Evolutionary conservation across 192 early-diverging fungal genomes (phyloP).

Genomic region (Diversispora epigaea): DNA sequence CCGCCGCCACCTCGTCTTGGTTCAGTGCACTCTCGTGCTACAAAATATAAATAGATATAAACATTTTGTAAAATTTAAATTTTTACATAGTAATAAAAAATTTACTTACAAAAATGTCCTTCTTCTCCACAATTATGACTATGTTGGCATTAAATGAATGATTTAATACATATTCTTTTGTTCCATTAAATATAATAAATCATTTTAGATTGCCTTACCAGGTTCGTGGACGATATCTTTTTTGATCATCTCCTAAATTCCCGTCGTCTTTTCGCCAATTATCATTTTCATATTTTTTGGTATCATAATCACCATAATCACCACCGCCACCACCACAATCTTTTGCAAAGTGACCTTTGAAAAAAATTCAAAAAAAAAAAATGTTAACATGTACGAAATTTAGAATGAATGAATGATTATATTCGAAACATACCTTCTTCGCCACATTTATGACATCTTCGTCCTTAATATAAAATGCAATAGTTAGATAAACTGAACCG

Average conservation of each 20-base stretch:
- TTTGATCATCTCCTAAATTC: neutral
- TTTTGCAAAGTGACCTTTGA: neutral
- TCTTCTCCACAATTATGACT: neutral
- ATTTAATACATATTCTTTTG: neutral
- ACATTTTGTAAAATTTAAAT: neutral
- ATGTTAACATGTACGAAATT: too few species aligned
- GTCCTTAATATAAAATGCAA: neutral
- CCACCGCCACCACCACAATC: neutral
- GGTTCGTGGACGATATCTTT: neutral
- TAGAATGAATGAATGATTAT: too few species aligned
- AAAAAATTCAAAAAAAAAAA: too few species aligned
- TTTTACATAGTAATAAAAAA: too few species aligned
- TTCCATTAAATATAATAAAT: neutral
- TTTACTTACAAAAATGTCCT: neutral
- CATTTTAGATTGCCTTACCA: neutral
- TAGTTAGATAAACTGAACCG: neutral
- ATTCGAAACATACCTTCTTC: neutral
- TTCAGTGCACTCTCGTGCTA: neutral
- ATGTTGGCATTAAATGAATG: neutral
- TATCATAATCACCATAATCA: neutral
- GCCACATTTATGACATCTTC: slow-evolving; percentile 6
- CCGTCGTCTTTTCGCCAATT: neutral
- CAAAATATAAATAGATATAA: too few species aligned
- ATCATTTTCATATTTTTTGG: neutral
- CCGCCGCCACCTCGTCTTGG: neutral